Conservation (phyloP, 176 grass and related monocot genomes). For the Cenchrus americanus region DNA sequence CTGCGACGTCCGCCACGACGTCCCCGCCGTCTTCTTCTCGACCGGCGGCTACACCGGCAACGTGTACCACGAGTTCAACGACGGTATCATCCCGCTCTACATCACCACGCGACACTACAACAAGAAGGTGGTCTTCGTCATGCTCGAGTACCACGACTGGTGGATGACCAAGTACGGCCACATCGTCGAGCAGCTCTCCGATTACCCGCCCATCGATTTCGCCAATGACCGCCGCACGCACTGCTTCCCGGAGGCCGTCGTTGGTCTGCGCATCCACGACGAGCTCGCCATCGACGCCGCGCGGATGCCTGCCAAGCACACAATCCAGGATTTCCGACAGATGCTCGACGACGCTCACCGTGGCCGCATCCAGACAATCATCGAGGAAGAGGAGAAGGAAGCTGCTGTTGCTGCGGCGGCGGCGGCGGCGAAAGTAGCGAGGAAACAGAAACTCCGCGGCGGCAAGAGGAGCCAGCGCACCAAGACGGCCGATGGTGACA, state of each 20-base stretch:
- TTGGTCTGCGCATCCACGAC: slow-evolving; percentile 75
- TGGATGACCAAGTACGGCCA: slow-evolving; percentile 73
- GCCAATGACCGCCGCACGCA: slow-evolving; percentile 61
- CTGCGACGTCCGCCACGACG: slow-evolving; percentile 59
- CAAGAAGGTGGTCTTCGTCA: slow-evolving; percentile 67
- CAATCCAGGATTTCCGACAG: slow-evolving; percentile 62
- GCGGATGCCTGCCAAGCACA: slow-evolving; percentile 33
- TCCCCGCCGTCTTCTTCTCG: slow-evolving; percentile 76
- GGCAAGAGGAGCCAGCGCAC: background rate
- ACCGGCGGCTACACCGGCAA: slow-evolving; percentile 89
- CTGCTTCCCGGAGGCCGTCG: slow-evolving; percentile 76
- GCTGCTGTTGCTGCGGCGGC: background rate
- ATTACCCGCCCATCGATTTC: slow-evolving; percentile 66
- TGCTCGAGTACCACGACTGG: slow-evolving; percentile 86
- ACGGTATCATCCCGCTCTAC: slow-evolving; percentile 84
- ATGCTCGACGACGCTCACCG: slow-evolving; percentile 69
- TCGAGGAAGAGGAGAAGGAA: slow-evolving; percentile 39
- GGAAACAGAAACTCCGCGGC: background rate
- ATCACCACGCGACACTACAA: slow-evolving; percentile 64
- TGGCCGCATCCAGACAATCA: slow-evolving; percentile 44
- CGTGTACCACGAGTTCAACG: slow-evolving; percentile 94
- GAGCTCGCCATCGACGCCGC: slow-evolving; percentile 65
- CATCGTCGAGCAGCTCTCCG: slow-evolving; percentile 56
- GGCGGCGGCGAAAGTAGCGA: background rate
- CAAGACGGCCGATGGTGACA: background rate